phyloP scores from a whole-genome alignment of 345 rosid species.

The Eucalyptus sp. region DNA sequence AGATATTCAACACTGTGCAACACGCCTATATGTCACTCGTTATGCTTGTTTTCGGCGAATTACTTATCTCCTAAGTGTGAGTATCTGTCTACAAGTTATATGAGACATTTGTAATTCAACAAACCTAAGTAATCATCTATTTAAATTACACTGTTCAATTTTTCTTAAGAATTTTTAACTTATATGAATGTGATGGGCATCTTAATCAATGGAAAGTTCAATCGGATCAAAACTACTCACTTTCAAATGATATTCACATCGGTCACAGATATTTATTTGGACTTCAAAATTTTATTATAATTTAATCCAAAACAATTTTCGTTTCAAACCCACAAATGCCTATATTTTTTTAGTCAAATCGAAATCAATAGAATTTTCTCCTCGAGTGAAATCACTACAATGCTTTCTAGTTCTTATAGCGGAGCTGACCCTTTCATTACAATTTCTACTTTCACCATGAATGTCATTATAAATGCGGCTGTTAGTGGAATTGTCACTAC shows the following conservation, averaged over 20 bases:
- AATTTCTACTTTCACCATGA: too few species aligned
- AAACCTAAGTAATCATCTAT: not conserved
- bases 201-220: not conserved
- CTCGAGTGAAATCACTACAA: accelerated
- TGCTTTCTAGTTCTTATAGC: too few species aligned
- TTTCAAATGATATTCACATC: too few species aligned
- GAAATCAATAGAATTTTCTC: too few species aligned
- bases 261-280: not conserved
- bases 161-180: not conserved
- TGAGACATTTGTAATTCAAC: not conserved
- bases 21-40: accelerated
- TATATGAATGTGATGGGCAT: not conserved
- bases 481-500: not conserved
- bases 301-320: too few species aligned
- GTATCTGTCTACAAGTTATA: not conserved
- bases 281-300: too few species aligned
- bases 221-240: too few species aligned
- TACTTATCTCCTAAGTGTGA: not conserved
- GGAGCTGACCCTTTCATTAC: not conserved
- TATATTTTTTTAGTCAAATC: not conserved
- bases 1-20: not conserved
- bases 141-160: not conserved
- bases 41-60: not conserved
- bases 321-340: accelerated
- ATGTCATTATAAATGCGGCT: not conserved